These are phyloP conservation scores for Monosporascus sp. DNA, from an alignment of 2,329 filamentous ascomycete species.

Conservation along the genomic window DNA sequence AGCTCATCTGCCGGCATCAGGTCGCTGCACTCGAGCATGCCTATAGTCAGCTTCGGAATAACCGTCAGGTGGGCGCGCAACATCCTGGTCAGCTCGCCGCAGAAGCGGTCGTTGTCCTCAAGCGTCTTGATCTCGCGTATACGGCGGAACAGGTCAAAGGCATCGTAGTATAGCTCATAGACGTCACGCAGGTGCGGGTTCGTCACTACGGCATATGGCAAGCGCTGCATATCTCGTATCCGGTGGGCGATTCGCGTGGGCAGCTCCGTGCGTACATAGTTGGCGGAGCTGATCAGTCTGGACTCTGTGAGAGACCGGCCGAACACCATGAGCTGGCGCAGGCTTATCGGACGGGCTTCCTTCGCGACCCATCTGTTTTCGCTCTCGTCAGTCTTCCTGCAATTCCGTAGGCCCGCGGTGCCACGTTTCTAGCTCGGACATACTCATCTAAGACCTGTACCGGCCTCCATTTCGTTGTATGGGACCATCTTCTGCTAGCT, in stretches of 20 bases:
- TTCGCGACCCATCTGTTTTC: constrained; percentile 77
- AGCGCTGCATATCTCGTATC: constrained; percentile 91
- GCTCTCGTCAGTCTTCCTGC: constrained; percentile 8
- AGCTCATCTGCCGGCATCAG: constrained; percentile 76
- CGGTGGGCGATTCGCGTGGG: constrained; percentile 87
- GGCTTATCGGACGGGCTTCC: constrained; percentile 89
- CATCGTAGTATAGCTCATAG: constrained; percentile 93
- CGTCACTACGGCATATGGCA: constrained; percentile 94
- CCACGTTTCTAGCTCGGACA: constrained; percentile 16
- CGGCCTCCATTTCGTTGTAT: constrained; percentile 51
- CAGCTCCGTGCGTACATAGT: constrained; percentile 94
- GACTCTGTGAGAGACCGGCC: constrained; percentile 87
- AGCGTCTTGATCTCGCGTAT: constrained; percentile 77
- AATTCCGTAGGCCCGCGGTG: too few relatives aligned
- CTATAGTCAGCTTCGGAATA: constrained; percentile 91
- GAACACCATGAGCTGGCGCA: constrained; percentile 96
- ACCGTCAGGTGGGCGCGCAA: constrained; percentile 86
- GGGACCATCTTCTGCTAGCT: constrained; percentile 19
- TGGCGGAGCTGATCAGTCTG: constrained; percentile 86
- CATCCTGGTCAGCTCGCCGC: constrained; percentile 71
- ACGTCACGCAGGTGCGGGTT: constrained; percentile 91
- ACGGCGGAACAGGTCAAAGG: constrained; percentile 87
- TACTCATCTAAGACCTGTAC: constrained; percentile 62
- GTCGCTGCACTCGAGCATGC: constrained; percentile 82
- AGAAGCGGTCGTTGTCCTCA: constrained; percentile 86